Conservation (phyloP, 306 rosid genomes). For the Cicer yamashitae region DNA sequence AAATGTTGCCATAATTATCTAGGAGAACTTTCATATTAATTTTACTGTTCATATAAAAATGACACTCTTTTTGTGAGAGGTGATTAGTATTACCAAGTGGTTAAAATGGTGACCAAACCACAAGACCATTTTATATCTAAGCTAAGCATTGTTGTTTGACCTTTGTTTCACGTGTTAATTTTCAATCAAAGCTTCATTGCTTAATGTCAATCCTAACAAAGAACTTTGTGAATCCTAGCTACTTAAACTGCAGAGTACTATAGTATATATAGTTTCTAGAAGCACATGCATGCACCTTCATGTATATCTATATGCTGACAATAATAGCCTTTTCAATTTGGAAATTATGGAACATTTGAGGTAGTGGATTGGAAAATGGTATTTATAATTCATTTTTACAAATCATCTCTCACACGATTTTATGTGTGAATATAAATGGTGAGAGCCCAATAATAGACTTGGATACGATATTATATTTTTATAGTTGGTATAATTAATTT, state of each 20-base stretch:
- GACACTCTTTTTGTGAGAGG: not conserved
- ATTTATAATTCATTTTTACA: too few species aligned
- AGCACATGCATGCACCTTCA: conserved; percentile 41
- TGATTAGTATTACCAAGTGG: conserved; percentile 60
- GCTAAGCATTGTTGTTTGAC: conserved; percentile 36
- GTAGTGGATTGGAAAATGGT: not conserved
- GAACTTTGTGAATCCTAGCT: conserved; percentile 42
- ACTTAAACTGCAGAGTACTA: conserved; percentile 16
- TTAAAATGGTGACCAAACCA: conserved; percentile 84
- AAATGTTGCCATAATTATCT: too few species aligned
- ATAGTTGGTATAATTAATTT: too few species aligned
- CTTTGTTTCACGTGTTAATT: conserved; percentile 37
- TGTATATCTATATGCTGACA: not conserved
- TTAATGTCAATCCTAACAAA: conserved; percentile 77
- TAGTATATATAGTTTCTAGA: conserved; percentile 55
- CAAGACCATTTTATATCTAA: conserved; percentile 48
- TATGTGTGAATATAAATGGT: too few species aligned
- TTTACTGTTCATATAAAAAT: not conserved
- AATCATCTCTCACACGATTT: too few species aligned
- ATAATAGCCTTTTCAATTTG: conserved; percentile 22
- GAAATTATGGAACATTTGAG: not conserved
- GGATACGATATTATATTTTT: too few species aligned
- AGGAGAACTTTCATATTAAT: not conserved
- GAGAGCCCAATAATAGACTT: fast-evolving
- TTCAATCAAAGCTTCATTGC: conserved; percentile 42